phyloP scores from a whole-genome alignment of 495 filamentous ascomycete species.

The Astrocystis sublimbata region DNA sequence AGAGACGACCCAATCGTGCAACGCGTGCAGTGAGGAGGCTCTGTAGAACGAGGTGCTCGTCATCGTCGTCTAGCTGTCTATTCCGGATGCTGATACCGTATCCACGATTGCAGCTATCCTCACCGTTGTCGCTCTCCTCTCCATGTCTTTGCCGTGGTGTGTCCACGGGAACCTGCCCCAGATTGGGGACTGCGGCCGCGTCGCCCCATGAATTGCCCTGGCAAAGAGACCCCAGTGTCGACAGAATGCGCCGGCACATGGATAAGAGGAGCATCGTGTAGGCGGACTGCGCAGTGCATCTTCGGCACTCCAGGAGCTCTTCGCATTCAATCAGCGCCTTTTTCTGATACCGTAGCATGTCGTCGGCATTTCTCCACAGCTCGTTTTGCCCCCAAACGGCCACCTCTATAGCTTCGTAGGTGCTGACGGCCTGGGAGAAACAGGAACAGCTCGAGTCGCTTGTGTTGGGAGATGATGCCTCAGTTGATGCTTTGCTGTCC shows the following conservation, averaged over 20 bases:
- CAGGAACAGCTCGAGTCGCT: conserved; percentile 17
- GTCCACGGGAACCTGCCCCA: not conserved
- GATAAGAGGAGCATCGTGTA: conserved; percentile 22
- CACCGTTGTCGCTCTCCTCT: not conserved
- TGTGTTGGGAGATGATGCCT: not conserved
- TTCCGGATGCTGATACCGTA: conserved; percentile 20
- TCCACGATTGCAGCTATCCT: conserved; percentile 9
- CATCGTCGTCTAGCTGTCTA: conserved; percentile 16
- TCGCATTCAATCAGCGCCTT: conserved; percentile 18
- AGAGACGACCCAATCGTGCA: conserved; percentile 13
- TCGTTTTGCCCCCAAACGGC: conserved; percentile 16
- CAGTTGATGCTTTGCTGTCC: conserved; percentile 7
- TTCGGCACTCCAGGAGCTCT: conserved; percentile 12
- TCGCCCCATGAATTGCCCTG: not conserved
- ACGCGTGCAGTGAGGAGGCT: conserved; percentile 20
- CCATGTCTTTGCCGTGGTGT: conserved; percentile 1
- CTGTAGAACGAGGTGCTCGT: conserved; percentile 20
- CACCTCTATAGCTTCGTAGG: conserved; percentile 19
- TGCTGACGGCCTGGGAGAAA: conserved; percentile 15
- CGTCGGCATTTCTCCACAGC: conserved; percentile 13
- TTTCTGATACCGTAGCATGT: conserved; percentile 16
- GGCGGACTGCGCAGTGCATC: conserved; percentile 13
- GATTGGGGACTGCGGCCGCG: not conserved
- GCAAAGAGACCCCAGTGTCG: conserved; percentile 8
- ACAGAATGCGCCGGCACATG: conserved; percentile 16